phyloP scores from a whole-genome alignment of 768 basidiomycete genomes.

The Phaffia australis region DNA sequence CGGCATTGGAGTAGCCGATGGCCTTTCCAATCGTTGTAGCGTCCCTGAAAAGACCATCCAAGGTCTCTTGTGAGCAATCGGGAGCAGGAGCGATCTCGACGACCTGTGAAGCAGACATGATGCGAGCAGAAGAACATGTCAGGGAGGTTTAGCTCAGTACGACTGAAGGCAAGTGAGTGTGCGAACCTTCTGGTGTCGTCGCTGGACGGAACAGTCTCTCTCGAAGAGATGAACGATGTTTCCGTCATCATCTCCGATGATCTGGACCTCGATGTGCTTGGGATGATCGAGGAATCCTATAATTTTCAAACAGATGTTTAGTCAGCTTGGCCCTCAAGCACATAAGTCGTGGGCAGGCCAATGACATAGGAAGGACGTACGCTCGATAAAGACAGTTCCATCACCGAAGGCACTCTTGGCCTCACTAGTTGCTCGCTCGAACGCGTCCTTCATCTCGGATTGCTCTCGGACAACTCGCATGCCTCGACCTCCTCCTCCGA shows the following conservation, averaged over 20 bases:
- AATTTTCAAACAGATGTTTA: background rate
- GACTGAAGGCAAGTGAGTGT: background rate
- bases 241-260: slow-evolving; percentile 79
- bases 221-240: slow-evolving; percentile 98
- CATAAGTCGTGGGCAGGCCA: background rate
- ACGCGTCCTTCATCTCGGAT: slow-evolving; percentile 75
- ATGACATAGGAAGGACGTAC: slow-evolving; percentile 33
- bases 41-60: slow-evolving; percentile 74
- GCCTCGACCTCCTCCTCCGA: slow-evolving; percentile 96
- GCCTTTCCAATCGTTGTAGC: slow-evolving; percentile 90
- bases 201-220: slow-evolving; percentile 96
- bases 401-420: slow-evolving; percentile 96
- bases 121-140: background rate
- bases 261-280: slow-evolving; percentile 93
- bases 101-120: slow-evolving; percentile 42
- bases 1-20: slow-evolving; percentile 91
- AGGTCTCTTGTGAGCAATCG: slow-evolving; percentile 79
- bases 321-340: background rate
- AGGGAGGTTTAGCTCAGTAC: slow-evolving; percentile 8
- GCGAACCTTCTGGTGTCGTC: slow-evolving; percentile 76
- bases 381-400: slow-evolving; percentile 97
- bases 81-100: slow-evolving; percentile 97
- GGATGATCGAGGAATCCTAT: slow-evolving; percentile 65
- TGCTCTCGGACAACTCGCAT: slow-evolving; percentile 98
- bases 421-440: slow-evolving; percentile 85